Evolutionary conservation across 176 grass and related monocot genomes (phyloP), one percentile per base, ranked within the genome.

Genomic region (Avena eriantha): DNA sequence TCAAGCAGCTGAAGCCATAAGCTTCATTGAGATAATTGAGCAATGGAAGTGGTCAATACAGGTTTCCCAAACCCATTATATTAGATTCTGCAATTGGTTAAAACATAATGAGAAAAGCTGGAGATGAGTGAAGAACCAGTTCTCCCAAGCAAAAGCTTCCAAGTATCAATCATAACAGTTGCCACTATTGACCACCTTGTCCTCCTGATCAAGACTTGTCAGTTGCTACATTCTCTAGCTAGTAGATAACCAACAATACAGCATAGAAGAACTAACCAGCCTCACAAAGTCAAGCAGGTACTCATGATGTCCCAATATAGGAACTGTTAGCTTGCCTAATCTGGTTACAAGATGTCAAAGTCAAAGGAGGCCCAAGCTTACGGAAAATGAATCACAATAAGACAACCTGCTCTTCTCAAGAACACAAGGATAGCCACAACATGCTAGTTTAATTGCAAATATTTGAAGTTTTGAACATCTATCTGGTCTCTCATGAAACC

Each of bases 341-440:
- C 17, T 84, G 55, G 39, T 75, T 63, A 46, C 63, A 75, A 21
- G 53, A 84, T 48, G 54, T 10, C 54, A 84, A 73, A 39, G 68
- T 76, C 54, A 34, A 74, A 63, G 41, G 69, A 82, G 21, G n/a
- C 57, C 60, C 34, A 71, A 72, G 50, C 43, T 72, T 26, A 8
- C 34, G 72, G 80, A 72, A 83, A 83, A 23, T 58, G 41, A 71
- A 83, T 63, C 39, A 74, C 82, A 84, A 48, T 45, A 74, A 75
- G n/a, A 73, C 67, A 84, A 8, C 35, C 16, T 34, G 49, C 9
- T 61, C 3, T 63, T 84, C 70, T 61, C 17, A 59, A n/a, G 39
- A n/a, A 59, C 47, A 84, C 55, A 84, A 75, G 54, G 73, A 75
- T 13, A 31, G 17, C n/a, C 81, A 18, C 81, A 43, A 45, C 80